Evolutionary conservation across 495 filamentous ascomycete species (phyloP).

Genomic region (Lasiosphaeris hirsuta): DNA sequence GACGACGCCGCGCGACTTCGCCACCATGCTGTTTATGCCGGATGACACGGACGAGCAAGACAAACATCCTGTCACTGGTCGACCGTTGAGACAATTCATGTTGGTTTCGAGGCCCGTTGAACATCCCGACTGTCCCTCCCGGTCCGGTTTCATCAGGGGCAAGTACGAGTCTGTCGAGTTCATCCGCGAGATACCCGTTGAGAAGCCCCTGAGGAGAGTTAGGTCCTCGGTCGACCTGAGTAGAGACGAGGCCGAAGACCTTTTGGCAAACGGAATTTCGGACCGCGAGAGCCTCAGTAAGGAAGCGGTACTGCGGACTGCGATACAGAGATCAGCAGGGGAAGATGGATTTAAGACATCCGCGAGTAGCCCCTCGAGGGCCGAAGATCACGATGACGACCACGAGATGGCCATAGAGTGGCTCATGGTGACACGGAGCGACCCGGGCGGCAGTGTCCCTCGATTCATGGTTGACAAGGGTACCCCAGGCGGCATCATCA

Average conservation of each 20-base stretch:
- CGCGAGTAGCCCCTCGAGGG: constrained; percentile 1
- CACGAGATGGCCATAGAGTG: constrained; percentile 72
- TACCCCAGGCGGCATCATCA: constrained; percentile 78
- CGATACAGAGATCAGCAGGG: constrained; percentile 18
- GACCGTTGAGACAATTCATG: constrained; percentile 65
- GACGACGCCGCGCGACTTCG: constrained; percentile 82
- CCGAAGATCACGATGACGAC: constrained; percentile 43
- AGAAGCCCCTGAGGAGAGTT: constrained; percentile 31
- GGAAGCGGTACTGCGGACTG: constrained; percentile 32
- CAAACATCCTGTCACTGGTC: not conserved
- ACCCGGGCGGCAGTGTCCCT: constrained; percentile 89
- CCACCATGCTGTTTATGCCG: constrained; percentile 67
- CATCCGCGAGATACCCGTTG: constrained; percentile 72
- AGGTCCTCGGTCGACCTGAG: constrained; percentile 33
- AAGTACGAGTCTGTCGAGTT: constrained; percentile 91
- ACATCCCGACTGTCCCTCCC: constrained; percentile 67
- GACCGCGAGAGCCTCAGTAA: constrained; percentile 18
- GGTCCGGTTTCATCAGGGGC: constrained; percentile 72
- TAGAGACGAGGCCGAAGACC: constrained; percentile 22
- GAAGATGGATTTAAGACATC: constrained; percentile 7
- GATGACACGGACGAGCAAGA: constrained; percentile 22
- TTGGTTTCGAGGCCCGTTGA: constrained; percentile 79
- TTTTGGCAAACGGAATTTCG: too few species aligned
- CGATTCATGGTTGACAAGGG: constrained; percentile 92
- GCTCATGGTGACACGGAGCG: constrained; percentile 95